Percentiles rank a stretch among this genome's conserved stretches.
Evolutionary conservation across 805 yeast genomes (phyloP).

Genomic region (Wickerhamia fluorescens): DNA sequence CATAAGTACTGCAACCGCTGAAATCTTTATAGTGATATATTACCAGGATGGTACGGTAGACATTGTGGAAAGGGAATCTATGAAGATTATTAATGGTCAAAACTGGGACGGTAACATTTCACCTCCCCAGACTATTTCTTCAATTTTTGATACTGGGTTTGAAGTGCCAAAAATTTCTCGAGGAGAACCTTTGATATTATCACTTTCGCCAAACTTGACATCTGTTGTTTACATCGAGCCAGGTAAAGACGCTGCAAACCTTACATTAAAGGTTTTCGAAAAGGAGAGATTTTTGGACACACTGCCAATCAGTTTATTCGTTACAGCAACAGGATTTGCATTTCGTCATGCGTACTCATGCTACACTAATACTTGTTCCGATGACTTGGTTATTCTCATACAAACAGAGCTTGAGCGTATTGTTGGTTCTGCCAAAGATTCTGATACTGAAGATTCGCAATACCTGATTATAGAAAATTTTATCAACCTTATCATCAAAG

Average conservation of each 20-base stretch:
- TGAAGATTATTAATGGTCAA: constrained; percentile 14
- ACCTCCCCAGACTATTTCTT: constrained; percentile 27
- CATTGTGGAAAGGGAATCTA: constrained; percentile 32
- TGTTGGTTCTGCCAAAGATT: constrained; percentile 3
- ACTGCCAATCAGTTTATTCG: constrained; percentile 26
- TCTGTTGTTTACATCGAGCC: constrained; percentile 27
- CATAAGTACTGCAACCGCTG: constrained; percentile 30
- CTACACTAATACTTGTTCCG: constrained; percentile 57
- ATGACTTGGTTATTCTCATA: constrained; percentile 58
- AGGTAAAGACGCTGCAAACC: constrained; percentile 7
- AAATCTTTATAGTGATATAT: constrained; percentile 31
- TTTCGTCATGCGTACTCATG: constrained; percentile 64
- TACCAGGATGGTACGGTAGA: constrained; percentile 41
- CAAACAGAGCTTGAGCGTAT: constrained; percentile 36
- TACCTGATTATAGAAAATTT: constrained; percentile 16
- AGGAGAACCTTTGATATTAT: constrained; percentile 21
- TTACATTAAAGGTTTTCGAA: constrained; percentile 15
- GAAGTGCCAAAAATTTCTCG: constrained; percentile 32
- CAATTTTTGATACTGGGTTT: constrained; percentile 51
- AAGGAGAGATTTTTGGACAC: constrained; percentile 8
- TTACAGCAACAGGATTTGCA: constrained; percentile 55
- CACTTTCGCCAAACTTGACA: constrained; percentile 47
- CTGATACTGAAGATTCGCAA: constrained; percentile 1
- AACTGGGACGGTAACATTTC: constrained; percentile 5
- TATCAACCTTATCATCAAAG: constrained; percentile 45